Evolutionary conservation across 1,284 basidiomycete genomes (phyloP), one percentile per base, ranked within the genome.

Genomic region (Kalmanozyma brasiliensis): DNA sequence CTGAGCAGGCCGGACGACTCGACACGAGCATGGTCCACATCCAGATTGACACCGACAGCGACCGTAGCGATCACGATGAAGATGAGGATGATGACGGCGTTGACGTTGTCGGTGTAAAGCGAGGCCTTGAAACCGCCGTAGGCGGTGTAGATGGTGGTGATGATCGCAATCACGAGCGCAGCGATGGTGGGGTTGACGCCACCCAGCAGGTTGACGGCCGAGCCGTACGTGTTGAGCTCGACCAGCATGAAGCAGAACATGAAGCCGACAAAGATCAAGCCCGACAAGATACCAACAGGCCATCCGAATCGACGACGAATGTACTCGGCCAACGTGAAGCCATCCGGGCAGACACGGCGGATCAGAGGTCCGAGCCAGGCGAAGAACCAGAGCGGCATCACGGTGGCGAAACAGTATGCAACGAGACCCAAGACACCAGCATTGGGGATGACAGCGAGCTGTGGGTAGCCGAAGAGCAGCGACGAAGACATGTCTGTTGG

Each of bases 201-300:
- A 16, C 77, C 76, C 4, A 80, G 66, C 29, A 66, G 44, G 40
- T 57, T 49, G 22, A 78, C 73, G 4, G 80, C 72, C 3, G 72
- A 73, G 26, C 78, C 77, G 47, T 82, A 81, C 8, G 79, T 82
- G 61, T 81, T 82, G 65, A 82, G 74, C 58, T 82, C 80, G 53
- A 76, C 74, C 24, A 81, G 69, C 79, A 80, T 80, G 59, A 82
- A 82, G 72, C 79, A 81, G 44, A 82, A 74, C 79, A 82, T 82
- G 63, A 82, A 82, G 8, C 71, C 80, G 23, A 78, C 73, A 52
- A 82, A 82, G 46, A 79, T 73, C 11, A 81, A 29, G 8, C 68
- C 76, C 20, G 74, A 72, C 4, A 81, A 68, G 16, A 80, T 68
- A 44, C 80, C 80, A 30, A 81, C 65, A 14, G 77, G 76, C 77